Base-by-base conservation (phyloP, 805 yeast species). In the Metschnikowia chrysomelidarum region DNA sequence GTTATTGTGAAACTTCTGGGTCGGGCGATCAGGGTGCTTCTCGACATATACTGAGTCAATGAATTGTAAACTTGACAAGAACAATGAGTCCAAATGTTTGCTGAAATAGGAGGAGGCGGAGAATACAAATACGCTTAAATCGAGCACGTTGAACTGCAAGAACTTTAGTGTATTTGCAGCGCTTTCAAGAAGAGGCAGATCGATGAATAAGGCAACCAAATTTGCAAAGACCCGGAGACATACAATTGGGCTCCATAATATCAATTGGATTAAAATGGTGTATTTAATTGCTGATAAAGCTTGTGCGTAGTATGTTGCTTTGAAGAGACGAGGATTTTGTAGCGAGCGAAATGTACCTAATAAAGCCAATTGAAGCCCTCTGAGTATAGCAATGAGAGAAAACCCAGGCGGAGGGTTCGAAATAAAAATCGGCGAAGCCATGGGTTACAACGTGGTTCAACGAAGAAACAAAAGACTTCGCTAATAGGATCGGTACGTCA, bases 341-440 rank as follows among this genome's bases (percentile, higher is more conserved):
- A 71, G 50, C 2, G 73, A 67, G 18, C 79, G 50, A 40, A 65
- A 73, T 2, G 65, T 63, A 4, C 80, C 80, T 7, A 75, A 51
- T 7, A 74, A 29, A 0, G 78, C 72, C 24, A 78, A 56, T 55
- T 77, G 81, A 17, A 72, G 45, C 0, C 83, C 82, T 11, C 81
- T 58, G 6, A 71, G 38, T n/a, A 77, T 61, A 0, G 80, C 67
- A 38, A 64, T 36, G 0, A 64, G 21, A 3, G 79, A 65, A 47
- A 76, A 73, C 11, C 80, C 75, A 4, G 75, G 70, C 6, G 80
- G 73, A 1, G 83, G 81, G 31, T 71, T 64, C 3, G 80, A 70
- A 9, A 77, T 60, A 49, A 77, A 76, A 11, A 74, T 66, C 5
- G 83, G 83, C 3, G 83, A 78, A 1, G 78, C 74, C 82, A 78